Evolutionary conservation across 2,329 filamentous ascomycete species (phyloP).

Genomic region (Fusarium camptoceras): DNA sequence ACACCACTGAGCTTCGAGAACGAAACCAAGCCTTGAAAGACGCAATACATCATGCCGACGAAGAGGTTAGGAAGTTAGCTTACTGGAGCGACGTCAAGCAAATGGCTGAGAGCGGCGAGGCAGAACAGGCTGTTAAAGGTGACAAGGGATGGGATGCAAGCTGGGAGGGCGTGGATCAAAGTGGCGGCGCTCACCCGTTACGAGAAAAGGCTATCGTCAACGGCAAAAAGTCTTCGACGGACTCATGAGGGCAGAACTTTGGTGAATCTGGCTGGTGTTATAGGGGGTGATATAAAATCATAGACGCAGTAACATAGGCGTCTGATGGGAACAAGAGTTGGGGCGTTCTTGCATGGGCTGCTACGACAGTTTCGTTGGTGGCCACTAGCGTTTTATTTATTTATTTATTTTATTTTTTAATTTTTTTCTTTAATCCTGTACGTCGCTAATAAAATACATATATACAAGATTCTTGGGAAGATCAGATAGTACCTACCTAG

Average conservation of each 20-base stretch:
- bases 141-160: conserved; percentile 53
- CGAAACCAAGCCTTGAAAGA: conserved; percentile 76
- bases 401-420: too few relatives aligned
- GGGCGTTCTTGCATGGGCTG: conserved; percentile 29
- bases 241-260: conserved; percentile 6
- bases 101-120: conserved; percentile 68
- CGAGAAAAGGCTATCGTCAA: conserved; percentile 35
- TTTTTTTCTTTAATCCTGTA: neutral
- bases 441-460: neutral
- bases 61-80: conserved; percentile 82
- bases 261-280: neutral
- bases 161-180: conserved; percentile 66
- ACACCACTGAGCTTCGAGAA: conserved; percentile 48
- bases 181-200: conserved; percentile 58
- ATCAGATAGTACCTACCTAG: too few relatives aligned
- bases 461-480: neutral
- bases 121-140: conserved; percentile 57
- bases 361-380: neutral
- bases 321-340: neutral
- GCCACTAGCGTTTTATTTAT: neutral
- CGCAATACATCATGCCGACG: conserved; percentile 80
- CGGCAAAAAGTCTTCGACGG: conserved; percentile 32
- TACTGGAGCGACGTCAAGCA: conserved; percentile 89
- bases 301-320: conserved; percentile 1
- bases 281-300: neutral